Conservation (phyloP, 1,284 basidiomycete genomes). For the Cryptococcus sp. region DNA sequence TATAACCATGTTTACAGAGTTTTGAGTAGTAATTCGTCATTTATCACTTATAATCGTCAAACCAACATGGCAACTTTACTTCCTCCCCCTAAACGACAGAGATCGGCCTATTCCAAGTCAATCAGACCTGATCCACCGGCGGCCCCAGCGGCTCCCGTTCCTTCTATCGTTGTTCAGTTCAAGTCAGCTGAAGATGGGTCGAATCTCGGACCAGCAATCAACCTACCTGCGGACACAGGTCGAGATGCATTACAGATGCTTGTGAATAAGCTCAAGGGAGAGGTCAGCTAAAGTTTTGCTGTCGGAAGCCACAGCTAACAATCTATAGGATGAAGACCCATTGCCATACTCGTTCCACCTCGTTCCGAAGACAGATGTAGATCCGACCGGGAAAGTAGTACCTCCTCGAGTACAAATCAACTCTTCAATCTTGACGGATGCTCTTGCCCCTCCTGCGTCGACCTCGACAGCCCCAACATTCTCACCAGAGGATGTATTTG, state of each 20-base stretch:
- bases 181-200: constrained; percentile 77
- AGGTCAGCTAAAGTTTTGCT: constrained; percentile 49
- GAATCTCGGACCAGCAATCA: constrained; percentile 76
- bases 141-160: constrained; percentile 51
- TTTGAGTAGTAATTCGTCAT: too few relatives aligned
- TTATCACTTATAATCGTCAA: too few relatives aligned
- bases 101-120: constrained; percentile 63
- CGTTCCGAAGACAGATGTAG: constrained; percentile 43
- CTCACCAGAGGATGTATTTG: constrained; percentile 79
- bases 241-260: constrained; percentile 76
- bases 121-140: constrained; percentile 51
- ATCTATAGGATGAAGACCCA: constrained; percentile 70
- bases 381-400: constrained; percentile 25
- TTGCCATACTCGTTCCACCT: constrained; percentile 87
- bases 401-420: constrained; percentile 70
- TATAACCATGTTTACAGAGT: too few relatives aligned
- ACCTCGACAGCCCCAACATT: constrained; percentile 48
- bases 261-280: constrained; percentile 73
- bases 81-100: constrained; percentile 78
- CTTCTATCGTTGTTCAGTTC: constrained; percentile 82
- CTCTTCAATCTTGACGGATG: constrained; percentile 73
- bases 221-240: constrained; percentile 78
- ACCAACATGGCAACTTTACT: constrained; percentile 67
- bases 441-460: constrained; percentile 58
- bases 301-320: background rate